Evolutionary conservation across 106 monocot species (phyloP), one percentile per base, ranked within the genome.

Genomic region (Narthecium ossifragum): DNA sequence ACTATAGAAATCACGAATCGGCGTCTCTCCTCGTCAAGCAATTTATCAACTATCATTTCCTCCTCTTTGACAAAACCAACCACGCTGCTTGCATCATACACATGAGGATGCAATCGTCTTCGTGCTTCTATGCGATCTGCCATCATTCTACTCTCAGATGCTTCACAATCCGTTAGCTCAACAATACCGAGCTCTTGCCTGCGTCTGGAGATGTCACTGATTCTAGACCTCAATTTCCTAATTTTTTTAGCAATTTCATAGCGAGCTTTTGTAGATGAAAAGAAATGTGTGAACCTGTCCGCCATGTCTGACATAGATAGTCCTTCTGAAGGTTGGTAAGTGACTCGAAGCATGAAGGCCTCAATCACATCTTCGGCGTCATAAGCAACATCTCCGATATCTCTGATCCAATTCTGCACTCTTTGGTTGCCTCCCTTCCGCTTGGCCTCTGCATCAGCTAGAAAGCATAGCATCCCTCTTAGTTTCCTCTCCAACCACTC

Each of bases 321-420:
- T 38, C 32, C 24, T 24, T 32, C 8, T 5, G 34, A 31, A 6
- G 57, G 11, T 17, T 12, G 36, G 1, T 11, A 20, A 12, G 48
- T 50, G n/a, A 36, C 32, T 0, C 57, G 32, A 1, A 67, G 50
- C 12, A 68, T 8, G 48, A 38, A 67, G 26, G 34, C 51, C 6
- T 78, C 78, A 8, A 78, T 31, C 4, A 61, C 51, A 37, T 77
- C 77, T 33, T 77, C 77, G 0, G 66, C 70, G 25, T 65, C 34
- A 20, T 29, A 61, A 17, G 72, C 78, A 0, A 78, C 51, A 24
- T 78, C 55, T 48, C 72, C 51, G 5, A 73, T 33, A 8, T 67
- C 36, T 22, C 31, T 61, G 26, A 71, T 55, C 71, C 72, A 78
- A 14, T 34, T 71, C 67, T 55, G 51, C 6, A 46, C 26, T 5